Base-by-base conservation (phyloP, 139 green algal species). In the Tetraselmis striata region DNA sequence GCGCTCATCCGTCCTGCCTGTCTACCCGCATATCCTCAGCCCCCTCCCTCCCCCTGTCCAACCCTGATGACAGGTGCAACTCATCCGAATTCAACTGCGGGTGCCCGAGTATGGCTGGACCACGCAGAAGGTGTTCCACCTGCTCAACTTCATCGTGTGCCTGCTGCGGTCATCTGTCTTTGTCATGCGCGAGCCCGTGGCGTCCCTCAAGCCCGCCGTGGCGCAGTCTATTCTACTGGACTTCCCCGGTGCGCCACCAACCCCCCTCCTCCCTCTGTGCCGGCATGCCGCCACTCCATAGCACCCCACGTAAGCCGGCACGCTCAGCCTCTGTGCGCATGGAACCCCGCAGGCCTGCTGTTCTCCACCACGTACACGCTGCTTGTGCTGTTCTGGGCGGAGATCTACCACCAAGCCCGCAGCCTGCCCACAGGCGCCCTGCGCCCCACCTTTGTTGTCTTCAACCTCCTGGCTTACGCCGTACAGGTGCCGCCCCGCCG, bases 311-410 rank as follows among this genome's bases (percentile, higher is more conserved):
- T n/a, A 23, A 22, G 1, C 58, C 30, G 25, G 30, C 26, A 29
- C 58, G 5, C 59, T 45, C 2, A 29, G n/a, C 1, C 59, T 25
- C 11, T 28, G 45, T 27, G 31, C 26, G 83, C 81, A 85, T 29
- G 77, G 74, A 2, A 59, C 87, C 77, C 18, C 30, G 81, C 93
- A 89, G 94, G 95, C 45, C 89, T 99, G 77, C 87, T 99, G 28
- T 99, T 98, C 89, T 99, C 98, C 89, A 96, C 94, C 26, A 99
- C 96, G 5, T 99, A 98, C 92, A 99, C 95, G 0, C 89, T 99
- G 75, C 90, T 99, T 58, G 94, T 99, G 59, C 91, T 99, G 27
- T 99, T 99, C 81, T 99, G 95, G 95, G 96, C 96, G 23, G 96
- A 99, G 85, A 99, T 99, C 59, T 99, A 98, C 85, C 95, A 98